Evolutionary conservation across 2,329 filamentous ascomycete species (phyloP), one percentile per base, ranked within the genome.

Genomic region (Septoria petroselini): DNA sequence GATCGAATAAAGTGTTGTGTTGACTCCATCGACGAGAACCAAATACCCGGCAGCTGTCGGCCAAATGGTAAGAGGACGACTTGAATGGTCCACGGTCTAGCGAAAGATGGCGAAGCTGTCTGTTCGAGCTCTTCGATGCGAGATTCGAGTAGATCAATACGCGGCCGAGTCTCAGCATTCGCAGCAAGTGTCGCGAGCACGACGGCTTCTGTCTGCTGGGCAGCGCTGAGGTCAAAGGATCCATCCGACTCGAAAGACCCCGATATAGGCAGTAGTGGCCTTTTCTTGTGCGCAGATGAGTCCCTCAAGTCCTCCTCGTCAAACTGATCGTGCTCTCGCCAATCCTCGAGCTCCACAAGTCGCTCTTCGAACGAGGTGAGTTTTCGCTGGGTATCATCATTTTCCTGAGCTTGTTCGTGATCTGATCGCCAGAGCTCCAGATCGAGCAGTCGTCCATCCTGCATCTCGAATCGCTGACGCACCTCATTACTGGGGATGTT

Each of bases 31-130:
- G 69, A 63, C 7, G 72, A 69, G 46, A 73, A 76, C 78, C 78
- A 81, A 17, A 80, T 71, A 2, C 78, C 77, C 52, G 69, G 71
- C 17, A 81, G 62, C n/a, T 73, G 66, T 34, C 71, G 68, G 3
- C 78, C 77, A 65, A 88, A 91, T 1, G 87, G 87, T 6, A 91
- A 66, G 50, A 90, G 81, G 1, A 91, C 81, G 3, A 91, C 83
- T 62, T 91, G 86, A 1, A 91, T 72, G 57, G 86, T 80, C 84
- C 86, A 90, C 0, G 86, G 84, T 33, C 79, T 75, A 34, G 70
- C 68, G 21, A 73, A 73, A 0, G 84, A 82, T n/a, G 86, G 85
- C 23, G 82, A 67, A 7, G 78, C 64, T 3, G 66, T 71, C 4
- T 76, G 75, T 65, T 86, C 83, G 7, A 88, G 72, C 35, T 79